These are phyloP conservation scores for Vitis rupestris DNA, from an alignment of 164 flowering plant genomes.

Conservation along the genomic window DNA sequence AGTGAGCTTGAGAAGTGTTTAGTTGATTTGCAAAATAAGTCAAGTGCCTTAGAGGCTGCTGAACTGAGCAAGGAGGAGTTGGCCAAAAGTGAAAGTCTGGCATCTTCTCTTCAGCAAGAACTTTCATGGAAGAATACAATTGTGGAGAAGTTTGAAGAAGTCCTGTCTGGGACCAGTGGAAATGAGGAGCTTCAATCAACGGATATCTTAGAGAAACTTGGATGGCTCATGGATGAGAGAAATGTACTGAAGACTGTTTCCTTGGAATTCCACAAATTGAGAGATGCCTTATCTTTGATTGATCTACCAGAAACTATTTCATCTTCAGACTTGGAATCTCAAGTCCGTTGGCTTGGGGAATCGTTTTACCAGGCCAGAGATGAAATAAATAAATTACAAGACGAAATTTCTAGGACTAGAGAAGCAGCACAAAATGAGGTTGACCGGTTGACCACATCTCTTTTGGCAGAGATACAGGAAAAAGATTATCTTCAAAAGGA, in stretches of 20 bases:
- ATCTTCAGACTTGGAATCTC: constrained; percentile 43
- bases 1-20: constrained; percentile 66
- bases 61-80: constrained; percentile 50
- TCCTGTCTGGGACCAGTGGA: constrained; percentile 36
- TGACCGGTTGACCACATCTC: constrained; percentile 45
- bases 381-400: constrained; percentile 43
- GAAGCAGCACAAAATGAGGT: constrained; percentile 52
- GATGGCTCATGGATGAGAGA: constrained; percentile 66
- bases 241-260: constrained; percentile 35
- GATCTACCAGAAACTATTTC: constrained; percentile 58
- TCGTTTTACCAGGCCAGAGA: constrained; percentile 51
- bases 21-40: constrained; percentile 65
- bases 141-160: constrained; percentile 52
- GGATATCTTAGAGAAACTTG: constrained; percentile 48
- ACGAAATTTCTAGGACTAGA: constrained; percentile 31
- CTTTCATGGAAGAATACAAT: constrained; percentile 39
- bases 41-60: constrained; percentile 63
- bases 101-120: constrained; percentile 60
- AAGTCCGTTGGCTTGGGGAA: constrained; percentile 57
- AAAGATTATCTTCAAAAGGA: constrained; percentile 48
- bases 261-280: constrained; percentile 41
- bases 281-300: constrained; percentile 39
- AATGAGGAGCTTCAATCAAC: constrained; percentile 42
- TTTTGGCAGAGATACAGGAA: constrained; percentile 56
- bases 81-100: constrained; percentile 40